phyloP scores from a whole-genome alignment of 169 alveolate genomes.

The Miamiensis avidus region DNA sequence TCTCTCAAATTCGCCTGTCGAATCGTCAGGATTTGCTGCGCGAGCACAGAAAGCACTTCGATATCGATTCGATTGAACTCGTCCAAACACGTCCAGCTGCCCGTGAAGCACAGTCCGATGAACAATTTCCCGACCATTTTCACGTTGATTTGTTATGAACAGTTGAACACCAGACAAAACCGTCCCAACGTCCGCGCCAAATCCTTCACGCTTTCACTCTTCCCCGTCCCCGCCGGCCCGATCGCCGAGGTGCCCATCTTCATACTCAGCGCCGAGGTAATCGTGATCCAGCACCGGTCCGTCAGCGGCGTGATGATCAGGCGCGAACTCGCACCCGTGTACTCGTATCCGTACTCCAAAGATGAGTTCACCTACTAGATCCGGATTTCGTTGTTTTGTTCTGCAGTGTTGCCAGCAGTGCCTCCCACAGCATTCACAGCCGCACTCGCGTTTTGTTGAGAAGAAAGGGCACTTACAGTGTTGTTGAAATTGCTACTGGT shows the following conservation, averaged over 20 bases:
- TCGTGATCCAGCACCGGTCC: constrained; percentile 94
- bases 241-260: constrained; percentile 87
- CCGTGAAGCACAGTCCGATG: constrained; percentile 84
- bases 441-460: too few relatives aligned
- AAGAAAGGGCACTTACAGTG: too few relatives aligned
- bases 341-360: constrained; percentile 60
- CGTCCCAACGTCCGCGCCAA: constrained; percentile 83
- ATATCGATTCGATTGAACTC: constrained; percentile 86
- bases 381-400: too few relatives aligned
- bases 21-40: constrained; percentile 86
- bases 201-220: constrained; percentile 85
- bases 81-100: constrained; percentile 89
- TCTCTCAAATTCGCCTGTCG: constrained; percentile 86
- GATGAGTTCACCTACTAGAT: too few relatives aligned
- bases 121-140: constrained; percentile 80
- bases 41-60: constrained; percentile 91
- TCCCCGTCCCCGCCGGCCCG: constrained; percentile 91
- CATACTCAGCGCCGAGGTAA: constrained; percentile 81
- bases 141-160: constrained; percentile 78
- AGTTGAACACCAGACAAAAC: constrained; percentile 81
- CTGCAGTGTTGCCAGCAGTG: too few relatives aligned
- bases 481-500: too few relatives aligned
- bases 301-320: constrained; percentile 87
- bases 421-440: too few relatives aligned
- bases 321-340: constrained; percentile 83